These are phyloP conservation scores for Neurospora hispaniola DNA, from an alignment of 495 filamentous ascomycete species.

Conservation along the genomic window DNA sequence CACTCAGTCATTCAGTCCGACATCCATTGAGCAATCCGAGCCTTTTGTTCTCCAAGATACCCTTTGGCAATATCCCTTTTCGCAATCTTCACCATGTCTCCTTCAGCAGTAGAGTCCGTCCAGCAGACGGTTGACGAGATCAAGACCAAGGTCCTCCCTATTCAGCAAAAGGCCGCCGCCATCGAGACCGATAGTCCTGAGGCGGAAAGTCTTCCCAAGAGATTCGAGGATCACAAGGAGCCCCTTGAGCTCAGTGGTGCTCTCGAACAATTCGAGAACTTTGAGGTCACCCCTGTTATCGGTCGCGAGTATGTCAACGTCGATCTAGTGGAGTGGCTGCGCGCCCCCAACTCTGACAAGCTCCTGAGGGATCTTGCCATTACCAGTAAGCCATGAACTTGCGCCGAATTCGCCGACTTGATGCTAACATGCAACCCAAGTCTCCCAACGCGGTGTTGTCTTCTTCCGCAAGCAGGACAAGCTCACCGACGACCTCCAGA, in stretches of 20 bases:
- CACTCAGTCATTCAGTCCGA: background rate
- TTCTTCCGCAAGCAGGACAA: constrained; percentile 70
- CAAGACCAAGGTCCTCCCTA: constrained; percentile 18
- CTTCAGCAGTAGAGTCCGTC: constrained; percentile 20
- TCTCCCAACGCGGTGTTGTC: constrained; percentile 71
- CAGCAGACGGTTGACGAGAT: constrained; percentile 16
- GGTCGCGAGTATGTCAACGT: constrained; percentile 53
- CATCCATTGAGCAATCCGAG: background rate
- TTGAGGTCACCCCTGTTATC: constrained; percentile 59
- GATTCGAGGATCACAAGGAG: constrained; percentile 15
- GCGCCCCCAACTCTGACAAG: constrained; percentile 53
- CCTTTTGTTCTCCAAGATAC: background rate
- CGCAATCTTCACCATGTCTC: constrained; percentile 15
- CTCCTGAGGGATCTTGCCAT: constrained; percentile 56
- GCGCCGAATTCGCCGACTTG: background rate
- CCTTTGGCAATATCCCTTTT: background rate
- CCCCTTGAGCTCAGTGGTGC: constrained; percentile 43
- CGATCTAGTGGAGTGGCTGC: constrained; percentile 51
- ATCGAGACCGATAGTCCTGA: background rate
- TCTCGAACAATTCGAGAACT: constrained; percentile 46
- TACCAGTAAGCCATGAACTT: constrained; percentile 14
- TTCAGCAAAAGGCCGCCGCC: background rate
- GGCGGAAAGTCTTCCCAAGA: constrained; percentile 5
- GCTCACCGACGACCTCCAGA: constrained; percentile 53
- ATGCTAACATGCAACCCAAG: constrained; percentile 26